Percentiles rank a stretch among this genome's conserved stretches.
phyloP scores from a whole-genome alignment of 2,329 filamentous ascomycete species.

The Colletotrichum viniferum region DNA sequence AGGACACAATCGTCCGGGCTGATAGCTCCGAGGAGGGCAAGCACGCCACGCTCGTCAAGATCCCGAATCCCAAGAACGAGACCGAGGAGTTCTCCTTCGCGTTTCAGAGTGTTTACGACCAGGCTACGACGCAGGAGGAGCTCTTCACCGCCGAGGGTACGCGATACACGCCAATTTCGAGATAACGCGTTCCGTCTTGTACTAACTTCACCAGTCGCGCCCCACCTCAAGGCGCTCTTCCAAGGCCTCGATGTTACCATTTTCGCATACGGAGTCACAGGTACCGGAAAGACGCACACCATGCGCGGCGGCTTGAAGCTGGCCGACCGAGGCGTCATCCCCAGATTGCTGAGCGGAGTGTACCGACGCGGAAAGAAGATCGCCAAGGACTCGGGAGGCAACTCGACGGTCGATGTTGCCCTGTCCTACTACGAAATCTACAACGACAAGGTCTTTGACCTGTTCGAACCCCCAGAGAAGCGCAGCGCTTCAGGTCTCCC shows the following conservation, averaged over 20 bases:
- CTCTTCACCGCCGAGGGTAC: slow-evolving; percentile 89
- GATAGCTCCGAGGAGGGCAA: slow-evolving; percentile 66
- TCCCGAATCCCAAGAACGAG: slow-evolving; percentile 93
- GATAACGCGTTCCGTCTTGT: neutral
- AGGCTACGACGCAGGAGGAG: slow-evolving; percentile 79
- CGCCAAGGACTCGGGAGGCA: slow-evolving; percentile 74
- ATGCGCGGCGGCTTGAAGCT: slow-evolving; percentile 91
- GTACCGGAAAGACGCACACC: slow-evolving; percentile 93
- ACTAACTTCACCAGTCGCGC: slow-evolving; percentile 65
- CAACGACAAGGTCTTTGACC: slow-evolving; percentile 92
- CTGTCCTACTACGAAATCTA: slow-evolving; percentile 97
- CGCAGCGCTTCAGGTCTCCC: slow-evolving; percentile 81
- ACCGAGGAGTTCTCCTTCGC: slow-evolving; percentile 90
- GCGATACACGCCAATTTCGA: slow-evolving; percentile 27
- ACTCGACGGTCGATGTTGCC: slow-evolving; percentile 73
- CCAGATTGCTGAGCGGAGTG: slow-evolving; percentile 81
- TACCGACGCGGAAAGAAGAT: slow-evolving; percentile 87
- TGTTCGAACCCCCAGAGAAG: slow-evolving; percentile 88
- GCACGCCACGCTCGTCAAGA: slow-evolving; percentile 75
- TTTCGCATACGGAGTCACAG: slow-evolving; percentile 92
- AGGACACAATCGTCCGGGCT: slow-evolving; percentile 81
- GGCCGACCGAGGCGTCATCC: slow-evolving; percentile 86
- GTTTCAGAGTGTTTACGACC: slow-evolving; percentile 92
- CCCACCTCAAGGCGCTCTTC: slow-evolving; percentile 91
- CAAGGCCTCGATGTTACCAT: slow-evolving; percentile 86